Evolutionary conservation across 192 early-diverging fungal genomes (phyloP).

Genomic region (Spinellus fusiger): DNA sequence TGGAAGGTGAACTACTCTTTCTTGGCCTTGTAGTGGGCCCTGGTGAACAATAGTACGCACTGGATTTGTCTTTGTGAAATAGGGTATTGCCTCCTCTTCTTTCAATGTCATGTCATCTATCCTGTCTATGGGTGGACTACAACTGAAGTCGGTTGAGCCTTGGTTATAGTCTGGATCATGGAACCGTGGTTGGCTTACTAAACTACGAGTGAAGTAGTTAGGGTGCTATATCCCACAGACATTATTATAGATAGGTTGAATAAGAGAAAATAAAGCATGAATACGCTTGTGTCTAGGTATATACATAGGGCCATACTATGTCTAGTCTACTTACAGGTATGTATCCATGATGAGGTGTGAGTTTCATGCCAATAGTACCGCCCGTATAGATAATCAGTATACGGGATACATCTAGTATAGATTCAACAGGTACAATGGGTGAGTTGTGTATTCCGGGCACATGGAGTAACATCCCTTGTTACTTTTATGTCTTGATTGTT

Average conservation of each 20-base stretch:
- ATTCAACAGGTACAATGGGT: not conserved
- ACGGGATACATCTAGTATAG: constrained; percentile 57
- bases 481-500: not conserved
- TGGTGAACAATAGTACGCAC: constrained; percentile 7
- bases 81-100: constrained; percentile 4
- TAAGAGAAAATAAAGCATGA: constrained; percentile 29
- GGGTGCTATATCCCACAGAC: constrained; percentile 32
- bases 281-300: no score
- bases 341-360: constrained; percentile 64
- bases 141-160: constrained; percentile 4
- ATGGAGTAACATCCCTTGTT: not conserved
- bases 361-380: constrained; percentile 90
- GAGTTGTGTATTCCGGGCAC: not conserved
- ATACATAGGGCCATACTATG: no score
- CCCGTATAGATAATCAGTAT: constrained; percentile 94
- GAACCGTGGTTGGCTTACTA: constrained; percentile 73
- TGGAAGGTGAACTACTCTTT: constrained; percentile 12
- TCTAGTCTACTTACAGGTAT: constrained; percentile 56
- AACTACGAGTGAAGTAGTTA: constrained; percentile 75
- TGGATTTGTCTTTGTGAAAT: constrained; percentile 5
- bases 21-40: not conserved
- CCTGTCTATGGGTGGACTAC: constrained; percentile 27
- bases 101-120: constrained; percentile 18
- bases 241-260: not conserved
- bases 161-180: constrained; percentile 56